Conservation (phyloP, 1,139 yeast species). For the Protomyces inundatus region DNA sequence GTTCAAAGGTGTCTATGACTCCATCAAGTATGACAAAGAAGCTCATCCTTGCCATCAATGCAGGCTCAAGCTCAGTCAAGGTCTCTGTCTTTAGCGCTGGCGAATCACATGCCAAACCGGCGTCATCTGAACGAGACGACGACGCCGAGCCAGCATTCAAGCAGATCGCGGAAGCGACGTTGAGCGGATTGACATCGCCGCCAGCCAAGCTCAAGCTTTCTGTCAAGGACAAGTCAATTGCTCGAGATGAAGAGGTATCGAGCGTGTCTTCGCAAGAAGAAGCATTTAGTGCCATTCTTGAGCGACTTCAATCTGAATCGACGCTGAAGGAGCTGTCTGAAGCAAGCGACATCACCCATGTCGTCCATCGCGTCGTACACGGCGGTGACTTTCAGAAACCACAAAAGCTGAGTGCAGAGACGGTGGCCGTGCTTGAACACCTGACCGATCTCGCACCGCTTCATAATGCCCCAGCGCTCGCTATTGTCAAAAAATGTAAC, state of each 20-base stretch:
- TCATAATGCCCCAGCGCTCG: conserved; percentile 32
- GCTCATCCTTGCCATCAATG: conserved; percentile 31
- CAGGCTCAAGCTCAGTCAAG: conserved; percentile 33
- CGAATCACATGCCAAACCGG: too few species aligned
- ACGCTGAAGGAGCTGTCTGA: conserved; percentile 19
- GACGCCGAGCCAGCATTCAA: not conserved
- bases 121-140: not conserved
- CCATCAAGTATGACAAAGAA: not conserved
- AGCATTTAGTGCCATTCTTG: conserved; percentile 28
- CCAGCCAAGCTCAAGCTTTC: conserved; percentile 28
- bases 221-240: conserved; percentile 18
- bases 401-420: conserved; percentile 28
- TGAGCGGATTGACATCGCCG: conserved; percentile 31
- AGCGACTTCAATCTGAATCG: conserved; percentile 10
- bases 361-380: conserved; percentile 32
- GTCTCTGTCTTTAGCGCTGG: conserved; percentile 28
- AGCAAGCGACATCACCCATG: conserved; percentile 27
- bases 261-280: conserved; percentile 30
- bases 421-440: conserved; percentile 29
- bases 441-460: conserved; percentile 33
- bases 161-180: conserved; percentile 29
- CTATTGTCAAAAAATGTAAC: conserved; percentile 31
- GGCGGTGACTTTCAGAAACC: conserved; percentile 32
- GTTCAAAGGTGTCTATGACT: not conserved
- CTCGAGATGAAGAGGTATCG: conserved; percentile 19